Base-by-base conservation (phyloP, 306 rosid species). In the Albizia julibrissin region DNA sequence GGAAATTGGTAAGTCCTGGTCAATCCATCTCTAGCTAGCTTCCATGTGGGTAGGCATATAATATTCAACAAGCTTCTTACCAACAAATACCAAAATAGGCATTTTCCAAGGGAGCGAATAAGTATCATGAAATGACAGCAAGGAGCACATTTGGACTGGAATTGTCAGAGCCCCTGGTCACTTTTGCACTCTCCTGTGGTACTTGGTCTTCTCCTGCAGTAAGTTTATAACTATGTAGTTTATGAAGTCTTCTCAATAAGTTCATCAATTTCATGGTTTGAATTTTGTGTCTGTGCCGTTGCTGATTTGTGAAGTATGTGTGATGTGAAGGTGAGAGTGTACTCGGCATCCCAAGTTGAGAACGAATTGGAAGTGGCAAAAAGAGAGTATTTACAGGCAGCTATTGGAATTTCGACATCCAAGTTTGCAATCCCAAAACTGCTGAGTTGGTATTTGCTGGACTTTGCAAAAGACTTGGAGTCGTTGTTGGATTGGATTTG, bases 171-270 rank as follows among this genome's bases (percentile, higher is more conserved):
- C 99, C 99, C 5, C 84, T 93, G 62, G 97, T 95, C 29, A 95
- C 99, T 72, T 95, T 91, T 81, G 99, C 99, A 46, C 93, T 95
- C 42, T 95, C 96, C 71, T 87, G 96, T 88, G 99, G 99, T 81
- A 93, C 98, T 80, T 93, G 97, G 98, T 95, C 99, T 61, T 95
- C 99, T 81, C 99, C 99, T 47, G 92, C 92, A 72, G 99, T 95
- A 93, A 92, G 99, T 91, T 83, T 68, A 59, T 72, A 8, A 66
- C 43, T 66, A 31, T 33, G 19, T 61, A 27, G 21, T 26, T 61
- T 61, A 61, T 11, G 1, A 10, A 26, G 67, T 4, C 26, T 61
- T 61, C 33, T 61, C 16, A 64, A 64, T 64, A 64, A 29, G 69
- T 34, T 31, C 12, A 8, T 67, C 22, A 37, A 19, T 31, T 15